Base-by-base conservation (phyloP, 345 rosid genomes). In the Bretschneidera sinensis region DNA sequence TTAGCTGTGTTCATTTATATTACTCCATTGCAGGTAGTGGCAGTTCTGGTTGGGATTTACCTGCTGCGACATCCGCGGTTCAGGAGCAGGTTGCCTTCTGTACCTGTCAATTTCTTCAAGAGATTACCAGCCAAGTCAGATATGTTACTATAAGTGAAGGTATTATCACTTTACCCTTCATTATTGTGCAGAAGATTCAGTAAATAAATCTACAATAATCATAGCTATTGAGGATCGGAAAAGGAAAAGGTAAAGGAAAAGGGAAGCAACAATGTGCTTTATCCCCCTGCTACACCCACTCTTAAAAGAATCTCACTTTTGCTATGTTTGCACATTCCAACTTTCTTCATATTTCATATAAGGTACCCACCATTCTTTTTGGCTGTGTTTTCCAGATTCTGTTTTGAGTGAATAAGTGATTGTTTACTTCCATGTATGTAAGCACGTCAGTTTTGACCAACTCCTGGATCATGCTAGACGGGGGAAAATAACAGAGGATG, bases 51-150 rank as follows among this genome's bases (percentile, higher is more conserved):
- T 6, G 99, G 96, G 9, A 69, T 91, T 43, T 86, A 84, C 78
- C 63, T 82, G 86, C 79, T 94, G 65, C 82, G 99, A 11, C 99
- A 88, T 79, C 99, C 99, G 5, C 81, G 92, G 74, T 88, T 94
- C 75, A 76, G 99, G 73, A 79, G 80, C 77, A 88, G 63, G 82
- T 35, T 85, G 79, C 99, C 99, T 22, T 85, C 99, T 0, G 91
- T 83, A 21, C 99, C 92, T 25, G 87, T 83, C 61, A 94, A 94
- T 64, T 94, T 91, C 91, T 94, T 94, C 95, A 85, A 91, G 68
- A 78, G 99, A 73, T 76, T 94, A 76, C 99, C 99, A 5, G 74
- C 96, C 21, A 86, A 87, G 82, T 69, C 96, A 55, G 99, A 94
- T 66, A 75, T 80, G 85, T 77, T 94, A 57, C 74, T 94, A 52